Evolutionary conservation across 73 alveolate species (phyloP).

Genomic region (Symbiodinium natans): DNA sequence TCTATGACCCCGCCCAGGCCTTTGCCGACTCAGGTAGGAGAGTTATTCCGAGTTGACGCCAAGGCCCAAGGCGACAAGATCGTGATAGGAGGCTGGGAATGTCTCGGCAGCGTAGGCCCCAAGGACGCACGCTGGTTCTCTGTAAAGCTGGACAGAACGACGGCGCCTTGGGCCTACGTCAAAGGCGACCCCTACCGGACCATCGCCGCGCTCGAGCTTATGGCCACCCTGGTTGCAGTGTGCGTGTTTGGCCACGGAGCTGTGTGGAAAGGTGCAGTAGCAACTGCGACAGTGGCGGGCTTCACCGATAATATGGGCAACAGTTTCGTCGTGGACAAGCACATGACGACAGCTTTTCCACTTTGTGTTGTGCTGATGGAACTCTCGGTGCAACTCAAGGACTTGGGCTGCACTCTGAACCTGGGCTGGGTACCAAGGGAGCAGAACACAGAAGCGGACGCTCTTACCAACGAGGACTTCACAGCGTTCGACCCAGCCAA

Average conservation of each 20-base stretch:
- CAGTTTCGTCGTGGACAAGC: conserved; percentile 15
- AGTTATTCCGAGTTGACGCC: conserved; percentile 25
- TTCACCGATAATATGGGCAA: background rate
- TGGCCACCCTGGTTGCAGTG: conserved; percentile 4
- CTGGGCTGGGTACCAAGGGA: conserved; percentile 16
- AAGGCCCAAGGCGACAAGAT: background rate
- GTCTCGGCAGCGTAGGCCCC: background rate
- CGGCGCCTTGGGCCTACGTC: conserved; percentile 12
- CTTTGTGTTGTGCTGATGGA: conserved; percentile 21
- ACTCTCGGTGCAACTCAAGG: background rate
- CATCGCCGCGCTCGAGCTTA: background rate
- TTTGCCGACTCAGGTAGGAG: background rate
- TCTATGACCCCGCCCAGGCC: background rate
- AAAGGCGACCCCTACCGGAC: conserved; percentile 11
- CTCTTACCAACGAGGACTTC: background rate
- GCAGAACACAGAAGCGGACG: background rate
- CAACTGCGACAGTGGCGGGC: background rate
- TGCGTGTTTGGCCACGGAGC: background rate
- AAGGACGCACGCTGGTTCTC: background rate
- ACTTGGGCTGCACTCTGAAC: background rate
- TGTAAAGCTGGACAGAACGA: background rate
- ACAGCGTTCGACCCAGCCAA: background rate
- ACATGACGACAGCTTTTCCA: conserved; percentile 10
- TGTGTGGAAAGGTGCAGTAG: background rate
- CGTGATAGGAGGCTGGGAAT: conserved; percentile 25